Evolutionary conservation across 2,329 filamentous ascomycete genomes (phyloP), one percentile per base, ranked within the genome.

Genomic region (Botryosphaeria agaves): DNA sequence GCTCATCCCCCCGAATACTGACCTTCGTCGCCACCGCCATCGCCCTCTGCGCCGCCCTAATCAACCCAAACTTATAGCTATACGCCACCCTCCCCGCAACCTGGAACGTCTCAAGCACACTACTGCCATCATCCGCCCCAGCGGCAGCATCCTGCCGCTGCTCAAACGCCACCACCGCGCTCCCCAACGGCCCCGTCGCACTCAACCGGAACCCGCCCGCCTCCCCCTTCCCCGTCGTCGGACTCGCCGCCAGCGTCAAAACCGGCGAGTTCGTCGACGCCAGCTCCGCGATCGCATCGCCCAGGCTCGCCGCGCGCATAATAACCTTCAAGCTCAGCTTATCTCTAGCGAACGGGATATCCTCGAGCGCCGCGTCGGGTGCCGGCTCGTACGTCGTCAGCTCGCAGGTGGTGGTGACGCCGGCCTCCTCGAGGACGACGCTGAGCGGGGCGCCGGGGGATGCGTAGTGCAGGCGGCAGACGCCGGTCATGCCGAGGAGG

Each of bases 21-120:
- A 95, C 85, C 55, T 95, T 98, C 45, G 70, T 85, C 4, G 85
- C 83, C 21, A 84, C 71, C 27, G 76, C 74, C 87, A 98, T 95
- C n/a, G 89, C 87, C 39, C 87, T 76, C 27, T 73, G 73, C 0
- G 87, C 85, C 39, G 79, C 78, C 51, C 81, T 84, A 47, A 98
- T 65, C 31, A 93, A 69, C 32, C 77, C 69, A 48, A 94, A 95
- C 42, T 82, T 84, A 61, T 91, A 98, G 29, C 69, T 73, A 47
- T 91, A 62, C 53, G 66, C 67, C 70, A 26, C 61, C 57, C 38
- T 67, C 21, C 9, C 9, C 43, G 33, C 42, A 32, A 84, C 75
- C 8, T 66, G 65, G 39, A 84, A 80, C 0, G 77, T 83, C 55
- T 89, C 81, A 14, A 89, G 63, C 24, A 87, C 59, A 3, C 44